Conservation (phyloP, 106 monocot genomes). For the Platanthera guangdongensis region DNA sequence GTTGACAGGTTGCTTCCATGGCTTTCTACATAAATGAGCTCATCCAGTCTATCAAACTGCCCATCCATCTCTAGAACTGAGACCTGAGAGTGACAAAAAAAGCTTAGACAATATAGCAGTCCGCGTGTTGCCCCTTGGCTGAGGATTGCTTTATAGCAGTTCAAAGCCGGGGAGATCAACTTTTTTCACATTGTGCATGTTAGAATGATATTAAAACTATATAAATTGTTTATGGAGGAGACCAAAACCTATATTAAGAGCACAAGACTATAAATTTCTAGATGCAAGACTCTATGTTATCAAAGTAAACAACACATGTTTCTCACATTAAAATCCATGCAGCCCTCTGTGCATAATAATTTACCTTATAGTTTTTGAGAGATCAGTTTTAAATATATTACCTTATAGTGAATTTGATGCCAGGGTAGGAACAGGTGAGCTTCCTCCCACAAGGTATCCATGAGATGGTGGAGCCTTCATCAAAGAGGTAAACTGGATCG, state of each 20-base stretch:
- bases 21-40: slow-evolving; percentile 95
- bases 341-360: too few species aligned
- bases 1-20: slow-evolving; percentile 91
- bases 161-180: too few species aligned
- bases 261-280: too few species aligned
- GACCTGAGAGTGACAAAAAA: slow-evolving; percentile 31
- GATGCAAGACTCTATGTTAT: too few species aligned
- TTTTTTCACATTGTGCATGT: too few species aligned
- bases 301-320: too few species aligned
- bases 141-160: too few species aligned
- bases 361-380: too few species aligned
- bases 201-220: too few species aligned
- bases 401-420: slow-evolving; percentile 91
- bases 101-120: not conserved
- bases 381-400: not conserved
- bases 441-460: slow-evolving; percentile 98
- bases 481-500: slow-evolving; percentile 87
- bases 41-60: slow-evolving; percentile 91
- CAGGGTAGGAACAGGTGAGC: slow-evolving; percentile 90
- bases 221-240: too few species aligned
- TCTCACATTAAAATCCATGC: too few species aligned
- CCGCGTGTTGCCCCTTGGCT: not conserved
- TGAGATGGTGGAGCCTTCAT: slow-evolving; percentile 91
- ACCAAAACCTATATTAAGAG: too few species aligned
- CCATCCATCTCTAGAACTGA: slow-evolving; percentile 98